phyloP scores from a whole-genome alignment of 768 basidiomycete species.

The Podaxis carcinomalis region DNA sequence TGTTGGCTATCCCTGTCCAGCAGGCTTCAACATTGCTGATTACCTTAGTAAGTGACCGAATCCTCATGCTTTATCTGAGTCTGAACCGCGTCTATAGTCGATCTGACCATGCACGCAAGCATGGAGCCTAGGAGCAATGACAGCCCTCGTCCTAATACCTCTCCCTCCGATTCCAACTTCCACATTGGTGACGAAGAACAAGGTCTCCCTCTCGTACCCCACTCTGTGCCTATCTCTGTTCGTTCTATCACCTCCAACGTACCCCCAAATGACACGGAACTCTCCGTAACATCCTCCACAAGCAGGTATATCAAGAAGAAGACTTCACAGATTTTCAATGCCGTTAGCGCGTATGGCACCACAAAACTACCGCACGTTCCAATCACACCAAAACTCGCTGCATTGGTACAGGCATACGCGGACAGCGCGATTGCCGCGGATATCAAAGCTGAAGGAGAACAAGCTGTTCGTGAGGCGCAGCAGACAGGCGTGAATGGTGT shows the following conservation, averaged over 20 bases:
- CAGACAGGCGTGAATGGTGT: slow-evolving; percentile 23
- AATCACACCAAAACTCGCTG: slow-evolving; percentile 57
- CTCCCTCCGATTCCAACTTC: slow-evolving; percentile 29
- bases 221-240: slow-evolving; percentile 30
- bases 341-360: slow-evolving; percentile 34
- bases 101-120: slow-evolving; percentile 62
- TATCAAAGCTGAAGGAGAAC: slow-evolving; percentile 50
- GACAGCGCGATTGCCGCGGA: slow-evolving; percentile 59
- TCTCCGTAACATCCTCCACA: slow-evolving; percentile 39
- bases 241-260: slow-evolving; percentile 32
- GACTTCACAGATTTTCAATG: slow-evolving; percentile 69
- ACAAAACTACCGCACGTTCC: slow-evolving; percentile 22
- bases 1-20: slow-evolving; percentile 82
- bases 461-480: slow-evolving; percentile 23
- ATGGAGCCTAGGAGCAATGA: slow-evolving; percentile 32
- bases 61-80: not conserved
- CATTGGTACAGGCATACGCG: slow-evolving; percentile 71
- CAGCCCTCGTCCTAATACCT: slow-evolving; percentile 32
- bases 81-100: slow-evolving; percentile 39
- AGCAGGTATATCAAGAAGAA: slow-evolving; percentile 60
- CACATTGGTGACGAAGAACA: slow-evolving; percentile 70
- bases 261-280: slow-evolving; percentile 37
- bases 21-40: slow-evolving; percentile 96
- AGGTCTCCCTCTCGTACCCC: slow-evolving; percentile 34
- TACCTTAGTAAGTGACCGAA: slow-evolving; percentile 69